A percentile compares a stretch with the other conserved stretches of the same genome.
Evolutionary conservation across 495 filamentous ascomycete genomes (phyloP).

Genomic region (Neurospora sp.): DNA sequence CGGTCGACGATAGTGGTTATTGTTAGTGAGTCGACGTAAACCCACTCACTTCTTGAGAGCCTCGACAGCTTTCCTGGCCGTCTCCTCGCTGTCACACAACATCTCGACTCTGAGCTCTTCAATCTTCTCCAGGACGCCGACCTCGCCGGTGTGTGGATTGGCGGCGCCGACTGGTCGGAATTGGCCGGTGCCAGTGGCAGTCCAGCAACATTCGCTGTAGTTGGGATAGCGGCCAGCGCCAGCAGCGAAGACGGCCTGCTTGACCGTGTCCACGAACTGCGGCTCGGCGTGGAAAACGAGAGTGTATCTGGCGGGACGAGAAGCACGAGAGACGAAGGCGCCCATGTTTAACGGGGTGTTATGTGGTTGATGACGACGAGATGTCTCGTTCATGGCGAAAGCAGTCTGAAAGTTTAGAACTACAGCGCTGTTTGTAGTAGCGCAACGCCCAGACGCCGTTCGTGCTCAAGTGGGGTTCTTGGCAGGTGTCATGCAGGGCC

Average conservation of each 20-base stretch:
- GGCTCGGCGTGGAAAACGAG: constrained; percentile 51
- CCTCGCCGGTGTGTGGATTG: constrained; percentile 47
- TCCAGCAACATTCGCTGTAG: constrained; percentile 54
- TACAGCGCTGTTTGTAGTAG: too few species aligned
- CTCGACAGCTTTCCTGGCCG: constrained; percentile 35
- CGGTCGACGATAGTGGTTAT: neutral
- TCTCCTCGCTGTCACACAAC: constrained; percentile 36
- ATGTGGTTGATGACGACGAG: neutral
- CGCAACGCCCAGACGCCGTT: neutral
- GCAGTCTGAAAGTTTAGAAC: too few species aligned
- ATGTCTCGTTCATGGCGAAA: neutral
- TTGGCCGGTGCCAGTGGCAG: constrained; percentile 45
- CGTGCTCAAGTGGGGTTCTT: neutral
- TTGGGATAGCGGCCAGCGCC: constrained; percentile 53
- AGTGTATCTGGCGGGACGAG: constrained; percentile 12
- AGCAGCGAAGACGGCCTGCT: constrained; percentile 52
- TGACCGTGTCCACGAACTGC: constrained; percentile 37
- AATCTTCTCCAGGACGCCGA: constrained; percentile 38
- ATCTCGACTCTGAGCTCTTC: constrained; percentile 46
- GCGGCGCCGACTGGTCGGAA: constrained; percentile 40
- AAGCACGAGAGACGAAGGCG: neutral
- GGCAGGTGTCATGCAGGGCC: neutral
- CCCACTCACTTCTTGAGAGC: constrained; percentile 51
- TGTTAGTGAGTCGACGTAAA: neutral
- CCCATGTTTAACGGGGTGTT: neutral